phyloP scores from a whole-genome alignment of 2,329 filamentous ascomycete genomes.

The Trichoderma asperellum region DNA sequence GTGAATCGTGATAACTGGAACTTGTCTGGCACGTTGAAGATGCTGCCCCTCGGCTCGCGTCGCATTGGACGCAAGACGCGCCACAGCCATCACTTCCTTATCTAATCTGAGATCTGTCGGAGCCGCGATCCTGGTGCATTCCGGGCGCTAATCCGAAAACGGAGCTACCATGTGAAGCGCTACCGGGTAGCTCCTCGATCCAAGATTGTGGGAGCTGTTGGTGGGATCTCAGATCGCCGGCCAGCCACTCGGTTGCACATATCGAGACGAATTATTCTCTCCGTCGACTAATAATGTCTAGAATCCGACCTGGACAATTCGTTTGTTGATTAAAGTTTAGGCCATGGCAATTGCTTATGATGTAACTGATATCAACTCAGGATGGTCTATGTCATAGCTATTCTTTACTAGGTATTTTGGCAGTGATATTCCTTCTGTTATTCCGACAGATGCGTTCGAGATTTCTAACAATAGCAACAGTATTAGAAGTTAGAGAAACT shows the following conservation, averaged over 20 bases:
- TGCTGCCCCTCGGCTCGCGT: not conserved
- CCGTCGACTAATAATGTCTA: not conserved
- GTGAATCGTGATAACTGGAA: slow-evolving; percentile 10
- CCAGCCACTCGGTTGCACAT: not conserved
- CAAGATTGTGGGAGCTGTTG: not conserved
- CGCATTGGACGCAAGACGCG: not conserved
- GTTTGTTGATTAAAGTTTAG: not conserved
- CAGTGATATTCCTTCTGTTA: not conserved
- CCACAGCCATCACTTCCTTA: not conserved
- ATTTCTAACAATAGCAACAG: too few species aligned
- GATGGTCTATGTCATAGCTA: not conserved
- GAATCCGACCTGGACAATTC: not conserved
- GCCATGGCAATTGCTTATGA: not conserved
- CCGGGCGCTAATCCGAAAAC: not conserved
- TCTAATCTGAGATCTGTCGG: slow-evolving; percentile 18
- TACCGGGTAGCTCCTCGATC: slow-evolving; percentile 2
- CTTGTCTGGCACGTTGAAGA: not conserved
- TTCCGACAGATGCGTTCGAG: not conserved
- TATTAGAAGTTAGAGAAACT: too few species aligned
- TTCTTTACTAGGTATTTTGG: too few species aligned
- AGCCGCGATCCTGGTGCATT: not conserved
- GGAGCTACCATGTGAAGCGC: not conserved
- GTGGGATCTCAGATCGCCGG: not conserved
- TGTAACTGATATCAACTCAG: not conserved
- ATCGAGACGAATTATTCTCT: not conserved